Base-by-base conservation (phyloP, 2,329 filamentous ascomycete species). In the Phialophora verrucosa region DNA sequence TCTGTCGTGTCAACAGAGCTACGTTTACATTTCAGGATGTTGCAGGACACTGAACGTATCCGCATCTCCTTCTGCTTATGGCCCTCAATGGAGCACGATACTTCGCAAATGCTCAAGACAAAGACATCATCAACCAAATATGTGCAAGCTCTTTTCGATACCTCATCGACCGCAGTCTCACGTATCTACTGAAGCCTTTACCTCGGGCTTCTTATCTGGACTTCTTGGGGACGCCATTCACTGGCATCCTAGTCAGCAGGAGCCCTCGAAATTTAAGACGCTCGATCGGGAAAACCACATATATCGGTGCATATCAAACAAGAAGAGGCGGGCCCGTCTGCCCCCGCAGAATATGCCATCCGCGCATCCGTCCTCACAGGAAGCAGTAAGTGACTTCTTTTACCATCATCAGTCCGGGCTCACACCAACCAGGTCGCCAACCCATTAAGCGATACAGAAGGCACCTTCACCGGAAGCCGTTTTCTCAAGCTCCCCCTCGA, bases 401-500 rank as follows among this genome's bases (percentile, higher is more conserved):
- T 31, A 54, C 10, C n/a, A 35, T 20, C 32, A 10, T 23, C 14
- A 31, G n/a, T 17, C 4, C 7, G 31, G 23, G 12, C 47, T 61
- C 14, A 61, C 20, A 17, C 31, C 23, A 11, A 23, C 25, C 25
- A 61, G 59, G 14, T 44, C 20, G 11, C 31, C 8, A 27, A n/a
- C 14, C 23, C n/a, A 44, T 11, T 14, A 31, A 56, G 10, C 32
- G 14, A 4, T 42, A 32, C 42, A 10, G 17, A 14, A 8, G 32
- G 11, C 31, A 4, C 49, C 35, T 23, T 32, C 12, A 27, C 59
- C 20, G 2, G 31, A 35, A 20, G 51, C 42, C 31, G 32, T n/a
- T 63, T 70, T 27, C 51, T 69, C 14, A 23, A 50, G 10, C 38
- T 70, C 5, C 69, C 69, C 14, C 59, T 67, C 23, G 69, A 70